Conservation (phyloP, 345 rosid genomes). For the Bruguiera gymnorhiza region DNA sequence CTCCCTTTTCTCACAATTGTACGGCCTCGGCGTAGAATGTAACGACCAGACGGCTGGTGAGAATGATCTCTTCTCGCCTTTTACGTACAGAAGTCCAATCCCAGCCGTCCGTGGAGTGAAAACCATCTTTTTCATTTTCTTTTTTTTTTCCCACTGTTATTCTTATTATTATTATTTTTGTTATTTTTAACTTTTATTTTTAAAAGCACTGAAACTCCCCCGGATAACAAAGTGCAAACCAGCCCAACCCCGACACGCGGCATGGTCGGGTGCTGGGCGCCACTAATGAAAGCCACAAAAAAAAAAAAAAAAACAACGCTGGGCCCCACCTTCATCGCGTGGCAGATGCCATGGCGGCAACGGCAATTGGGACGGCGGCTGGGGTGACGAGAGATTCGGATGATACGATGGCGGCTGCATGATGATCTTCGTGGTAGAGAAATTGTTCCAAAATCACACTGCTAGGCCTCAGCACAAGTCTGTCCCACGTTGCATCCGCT, state of each 20-base stretch:
- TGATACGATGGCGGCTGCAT: conserved; percentile 25
- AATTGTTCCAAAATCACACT: conserved; percentile 48
- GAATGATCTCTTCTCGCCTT: too few relatives aligned
- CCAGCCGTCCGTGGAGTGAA: too few relatives aligned
- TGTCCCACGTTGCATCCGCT: conserved; percentile 67
- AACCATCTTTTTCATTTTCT: not conserved
- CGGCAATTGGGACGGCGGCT: conserved; percentile 8
- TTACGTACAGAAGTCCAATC: too few relatives aligned
- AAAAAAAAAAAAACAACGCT: not conserved
- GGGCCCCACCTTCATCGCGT: conserved; percentile 17
- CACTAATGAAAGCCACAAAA: not conserved
- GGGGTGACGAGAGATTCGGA: conserved; percentile 15
- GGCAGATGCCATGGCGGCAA: conserved; percentile 53
- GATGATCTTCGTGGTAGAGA: conserved; percentile 31
- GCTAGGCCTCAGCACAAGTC: conserved; percentile 51
- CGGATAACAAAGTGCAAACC: not conserved
- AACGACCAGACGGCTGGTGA: not conserved
- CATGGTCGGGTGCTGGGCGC: not conserved
- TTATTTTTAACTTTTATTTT: too few relatives aligned
- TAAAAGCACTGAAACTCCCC: not conserved
- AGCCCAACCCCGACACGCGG: not conserved
- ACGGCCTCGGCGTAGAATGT: conserved; percentile 21
- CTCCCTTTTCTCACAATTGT: not conserved
- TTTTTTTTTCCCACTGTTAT: not conserved
- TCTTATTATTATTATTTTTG: too few relatives aligned